phyloP scores from a whole-genome alignment of 805 yeast species.

The Ogataea nakhonphanomensis region DNA sequence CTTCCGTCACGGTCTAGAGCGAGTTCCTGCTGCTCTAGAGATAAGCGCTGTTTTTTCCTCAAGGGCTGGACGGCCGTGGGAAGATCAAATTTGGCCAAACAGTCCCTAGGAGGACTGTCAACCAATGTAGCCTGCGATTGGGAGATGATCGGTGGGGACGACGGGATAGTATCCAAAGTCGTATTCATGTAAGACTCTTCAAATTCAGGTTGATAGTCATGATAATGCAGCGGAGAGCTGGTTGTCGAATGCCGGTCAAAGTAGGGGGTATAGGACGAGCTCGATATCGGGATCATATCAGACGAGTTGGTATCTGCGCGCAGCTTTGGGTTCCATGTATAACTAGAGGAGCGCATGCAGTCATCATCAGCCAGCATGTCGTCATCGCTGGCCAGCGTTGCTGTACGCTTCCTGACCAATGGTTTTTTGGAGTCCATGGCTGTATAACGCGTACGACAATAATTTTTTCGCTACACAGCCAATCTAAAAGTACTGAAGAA shows the following conservation, averaged over 20 bases:
- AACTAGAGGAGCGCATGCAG: background rate
- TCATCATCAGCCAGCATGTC: constrained; percentile 5
- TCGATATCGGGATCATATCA: constrained; percentile 12
- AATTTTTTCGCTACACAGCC: constrained; percentile 7
- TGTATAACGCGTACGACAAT: constrained; percentile 7
- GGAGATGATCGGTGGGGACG: constrained; percentile 26
- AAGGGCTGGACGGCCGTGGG: constrained; percentile 15
- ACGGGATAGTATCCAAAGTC: constrained; percentile 20
- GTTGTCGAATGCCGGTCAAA: constrained; percentile 30
- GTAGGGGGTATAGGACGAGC: constrained; percentile 14
- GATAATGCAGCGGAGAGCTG: constrained; percentile 29
- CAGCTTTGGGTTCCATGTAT: constrained; percentile 17
- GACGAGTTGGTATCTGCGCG: constrained; percentile 17
- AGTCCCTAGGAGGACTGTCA: constrained; percentile 7
- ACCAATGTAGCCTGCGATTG: constrained; percentile 22
- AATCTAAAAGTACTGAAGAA: background rate
- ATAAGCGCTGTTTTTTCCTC: constrained; percentile 26
- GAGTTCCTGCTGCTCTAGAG: constrained; percentile 28
- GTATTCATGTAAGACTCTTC: constrained; percentile 23
- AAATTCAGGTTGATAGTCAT: constrained; percentile 16
- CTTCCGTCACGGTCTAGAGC: constrained; percentile 49
- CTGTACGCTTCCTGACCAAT: constrained; percentile 9
- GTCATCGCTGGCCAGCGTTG: constrained; percentile 5
- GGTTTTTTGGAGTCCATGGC: constrained; percentile 7
- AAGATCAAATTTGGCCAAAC: constrained; percentile 1